Evolutionary conservation across 352 stramenopile species (phyloP), one percentile per base, ranked within the genome.

Genomic region (Pythium monospermum): DNA sequence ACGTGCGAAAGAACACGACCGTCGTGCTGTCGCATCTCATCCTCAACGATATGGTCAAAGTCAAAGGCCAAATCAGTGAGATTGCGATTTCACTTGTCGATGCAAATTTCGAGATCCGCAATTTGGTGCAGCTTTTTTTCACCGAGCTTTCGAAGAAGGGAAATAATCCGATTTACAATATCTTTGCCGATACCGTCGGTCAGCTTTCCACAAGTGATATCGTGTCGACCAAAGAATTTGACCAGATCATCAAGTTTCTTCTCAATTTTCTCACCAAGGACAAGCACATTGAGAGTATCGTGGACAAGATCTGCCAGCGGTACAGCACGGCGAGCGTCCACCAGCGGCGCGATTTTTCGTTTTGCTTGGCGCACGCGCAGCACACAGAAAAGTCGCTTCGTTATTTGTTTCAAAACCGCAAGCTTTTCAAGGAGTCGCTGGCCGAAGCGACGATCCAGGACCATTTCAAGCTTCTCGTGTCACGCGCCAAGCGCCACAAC

Each of bases 41-140:
- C 66, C 71, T 99, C 28, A 99, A 99, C 69, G 96, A 99, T 59
- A 99, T 99, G 97, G 96, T 99, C 33, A 99, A 98, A 74, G 94
- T 99, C n/a, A 98, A 98, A 63, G 94, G 91, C 15, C 88, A 98
- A 66, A 85, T 96, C 41, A 92, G 81, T 46, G 83, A 98, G 49
- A 97, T 99, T 49, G 96, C 95, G 3, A 82, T 98, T 11, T 98
- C 88, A 31, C 68, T 99, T 19, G 79, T 96, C 11, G 96, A 99
- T 61, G 64, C 91, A n/a, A 93, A 96, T 36, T 64, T 81, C 30
- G 66, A 83, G 27, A 98, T 99, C 49, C 80, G 83, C 13, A 90
- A 97, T 50, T 89, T 98, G 49, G 87, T 96, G 13, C 87, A 92
- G 59, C 66, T 98, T 3, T 98, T 99, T 46, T 99, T 99, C 69